phyloP scores from a whole-genome alignment of 2,329 filamentous ascomycete species.

The Pseudocercospora fuligena region DNA sequence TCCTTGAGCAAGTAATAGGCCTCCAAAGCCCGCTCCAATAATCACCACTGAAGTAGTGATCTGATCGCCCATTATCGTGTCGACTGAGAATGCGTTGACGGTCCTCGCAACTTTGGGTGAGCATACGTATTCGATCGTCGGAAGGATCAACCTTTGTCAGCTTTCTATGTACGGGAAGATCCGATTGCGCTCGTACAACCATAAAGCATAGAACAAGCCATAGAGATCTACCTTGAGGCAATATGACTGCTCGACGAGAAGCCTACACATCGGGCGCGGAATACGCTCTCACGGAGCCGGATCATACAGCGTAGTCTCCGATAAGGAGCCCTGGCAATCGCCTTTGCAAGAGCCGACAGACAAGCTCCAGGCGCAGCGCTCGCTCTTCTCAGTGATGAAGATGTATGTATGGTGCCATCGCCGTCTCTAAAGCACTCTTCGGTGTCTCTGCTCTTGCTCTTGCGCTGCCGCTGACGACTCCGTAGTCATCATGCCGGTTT shows the following conservation, averaged over 20 bases:
- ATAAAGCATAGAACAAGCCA: background rate
- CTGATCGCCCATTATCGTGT: background rate
- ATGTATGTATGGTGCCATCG: background rate
- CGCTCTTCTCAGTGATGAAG: background rate
- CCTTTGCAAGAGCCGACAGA: background rate
- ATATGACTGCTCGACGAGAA: too few species aligned
- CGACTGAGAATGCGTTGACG: background rate
- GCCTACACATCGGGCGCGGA: background rate
- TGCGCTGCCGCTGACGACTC: background rate
- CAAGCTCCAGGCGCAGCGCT: background rate
- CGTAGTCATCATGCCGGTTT: background rate
- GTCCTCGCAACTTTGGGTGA: background rate
- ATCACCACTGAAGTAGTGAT: slow-evolving; percentile 1
- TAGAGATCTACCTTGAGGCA: background rate
- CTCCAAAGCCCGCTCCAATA: slow-evolving; percentile 7
- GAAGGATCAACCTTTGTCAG: background rate
- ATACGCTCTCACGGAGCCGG: background rate
- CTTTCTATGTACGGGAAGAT: background rate
- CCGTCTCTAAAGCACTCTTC: background rate
- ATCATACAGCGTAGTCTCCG: background rate
- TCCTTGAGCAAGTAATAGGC: slow-evolving; percentile 1
- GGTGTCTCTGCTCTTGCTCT: background rate
- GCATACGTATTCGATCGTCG: background rate
- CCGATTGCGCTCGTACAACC: background rate
- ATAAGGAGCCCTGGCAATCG: background rate